phyloP scores from a whole-genome alignment of 345 rosid genomes.

The Brassica carinata region DNA sequence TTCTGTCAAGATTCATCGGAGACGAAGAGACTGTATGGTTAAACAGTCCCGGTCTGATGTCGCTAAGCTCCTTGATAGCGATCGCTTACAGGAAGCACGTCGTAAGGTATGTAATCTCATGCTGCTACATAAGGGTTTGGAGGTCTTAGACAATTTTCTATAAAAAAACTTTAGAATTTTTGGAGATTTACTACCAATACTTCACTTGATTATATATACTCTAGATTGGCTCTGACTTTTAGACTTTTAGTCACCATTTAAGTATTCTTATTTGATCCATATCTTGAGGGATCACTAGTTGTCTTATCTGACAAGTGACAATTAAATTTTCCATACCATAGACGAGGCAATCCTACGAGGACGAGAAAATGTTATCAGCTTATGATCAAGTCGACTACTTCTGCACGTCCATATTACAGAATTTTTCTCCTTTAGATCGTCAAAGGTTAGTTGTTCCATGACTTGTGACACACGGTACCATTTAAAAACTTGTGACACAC shows the following conservation, averaged over 20 bases:
- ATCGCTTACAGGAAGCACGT: background rate
- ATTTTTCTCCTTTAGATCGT: background rate
- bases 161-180: background rate
- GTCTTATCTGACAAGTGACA: background rate
- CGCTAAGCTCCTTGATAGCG: background rate
- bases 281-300: background rate
- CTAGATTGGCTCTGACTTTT: background rate
- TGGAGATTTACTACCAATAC: background rate
- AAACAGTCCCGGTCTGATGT: background rate
- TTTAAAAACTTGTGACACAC: background rate
- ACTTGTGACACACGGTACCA: slow-evolving; percentile 2
- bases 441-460: slow-evolving; percentile 23
- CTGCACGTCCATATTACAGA: slow-evolving; percentile 26
- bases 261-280: background rate
- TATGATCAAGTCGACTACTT: slow-evolving; percentile 25
- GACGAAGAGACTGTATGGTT: background rate
- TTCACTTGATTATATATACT: background rate
- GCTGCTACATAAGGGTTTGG: background rate
- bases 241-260: background rate
- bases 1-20: background rate
- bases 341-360: background rate
- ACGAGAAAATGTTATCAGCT: background rate
- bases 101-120: background rate
- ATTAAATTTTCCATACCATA: background rate
- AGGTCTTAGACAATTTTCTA: background rate